Evolutionary conservation across 202 grass and related monocot species (phyloP).

Genomic region (Eragrostis tef): DNA sequence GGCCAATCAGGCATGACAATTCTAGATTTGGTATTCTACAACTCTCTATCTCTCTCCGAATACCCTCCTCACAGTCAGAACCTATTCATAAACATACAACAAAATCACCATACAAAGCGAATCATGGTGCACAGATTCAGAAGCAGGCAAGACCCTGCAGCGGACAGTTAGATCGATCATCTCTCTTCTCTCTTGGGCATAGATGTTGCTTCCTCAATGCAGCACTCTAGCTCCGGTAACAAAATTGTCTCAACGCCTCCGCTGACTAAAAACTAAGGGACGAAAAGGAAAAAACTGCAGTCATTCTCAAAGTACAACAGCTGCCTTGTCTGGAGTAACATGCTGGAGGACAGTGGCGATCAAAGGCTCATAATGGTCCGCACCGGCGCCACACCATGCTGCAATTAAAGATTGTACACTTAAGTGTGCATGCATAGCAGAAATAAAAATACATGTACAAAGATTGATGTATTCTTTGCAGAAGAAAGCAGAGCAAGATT

Average conservation of each 20-base stretch:
- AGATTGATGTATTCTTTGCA: constrained; percentile 3
- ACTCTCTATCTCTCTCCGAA: constrained; percentile 21
- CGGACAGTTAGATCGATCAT: constrained; percentile 49
- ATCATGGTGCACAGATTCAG: constrained; percentile 31
- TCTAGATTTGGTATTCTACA: constrained; percentile 38
- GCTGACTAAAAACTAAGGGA: constrained; percentile 42
- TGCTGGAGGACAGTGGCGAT: constrained; percentile 67
- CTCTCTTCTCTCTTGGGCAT: constrained; percentile 51
- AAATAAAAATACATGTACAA: not conserved
- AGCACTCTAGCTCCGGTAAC: constrained; percentile 50
- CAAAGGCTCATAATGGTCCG: constrained; percentile 91
- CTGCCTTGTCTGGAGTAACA: constrained; percentile 84
- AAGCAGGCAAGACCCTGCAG: constrained; percentile 56
- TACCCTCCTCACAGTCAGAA: constrained; percentile 45
- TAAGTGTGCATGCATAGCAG: not conserved
- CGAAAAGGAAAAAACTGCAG: not conserved
- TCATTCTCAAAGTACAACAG: constrained; percentile 72
- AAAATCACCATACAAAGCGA: constrained; percentile 32
- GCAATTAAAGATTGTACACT: constrained; percentile 42
- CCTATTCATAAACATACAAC: constrained; percentile 51
- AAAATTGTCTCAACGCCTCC: constrained; percentile 57
- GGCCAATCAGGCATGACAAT: constrained; percentile 7
- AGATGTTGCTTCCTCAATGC: constrained; percentile 51
- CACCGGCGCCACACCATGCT: constrained; percentile 96
- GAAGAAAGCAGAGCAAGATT: not conserved